These are phyloP conservation scores for Sanghuangporus sanghuang DNA, from an alignment of 1,284 basidiomycete genomes.

Conservation along the genomic window DNA sequence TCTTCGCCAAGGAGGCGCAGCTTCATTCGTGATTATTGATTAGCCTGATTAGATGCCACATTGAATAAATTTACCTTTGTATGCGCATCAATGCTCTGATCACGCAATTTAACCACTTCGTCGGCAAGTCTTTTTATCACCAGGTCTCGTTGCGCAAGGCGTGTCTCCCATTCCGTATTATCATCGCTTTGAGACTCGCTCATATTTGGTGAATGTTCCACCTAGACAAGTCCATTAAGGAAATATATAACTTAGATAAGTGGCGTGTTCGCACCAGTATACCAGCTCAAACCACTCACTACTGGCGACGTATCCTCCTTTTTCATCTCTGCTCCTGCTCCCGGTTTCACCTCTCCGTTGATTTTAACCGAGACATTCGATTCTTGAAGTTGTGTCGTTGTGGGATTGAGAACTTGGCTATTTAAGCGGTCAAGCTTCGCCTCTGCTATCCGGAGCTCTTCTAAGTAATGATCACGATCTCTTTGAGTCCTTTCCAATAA, in stretches of 20 bases:
- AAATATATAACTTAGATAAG: conserved; percentile 29
- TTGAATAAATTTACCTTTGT: conserved; percentile 12
- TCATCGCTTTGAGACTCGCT: background rate
- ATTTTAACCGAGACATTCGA: conserved; percentile 33
- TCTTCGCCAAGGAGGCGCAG: conserved; percentile 40
- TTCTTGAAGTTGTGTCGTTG: conserved; percentile 33
- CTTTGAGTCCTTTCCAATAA: conserved; percentile 52
- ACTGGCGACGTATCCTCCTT: conserved; percentile 6
- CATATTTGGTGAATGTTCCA: background rate
- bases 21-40: conserved; percentile 28
- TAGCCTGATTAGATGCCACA: conserved; percentile 1
- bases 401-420: conserved; percentile 53
- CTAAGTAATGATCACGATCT: conserved; percentile 50
- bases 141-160: background rate
- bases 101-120: conserved; percentile 7
- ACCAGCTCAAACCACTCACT: conserved; percentile 63
- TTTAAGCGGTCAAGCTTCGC: conserved; percentile 68
- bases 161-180: conserved; percentile 2
- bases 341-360: conserved; percentile 46
- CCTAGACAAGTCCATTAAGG: background rate
- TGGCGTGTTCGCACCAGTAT: conserved; percentile 53
- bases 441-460: conserved; percentile 59
- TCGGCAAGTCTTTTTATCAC: conserved; percentile 6
- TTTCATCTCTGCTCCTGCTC: conserved; percentile 25
- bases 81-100: conserved; percentile 15